Evolutionary conservation across 2,329 filamentous ascomycete genomes (phyloP).

Genomic region (Allantophomopsis lycopodina): DNA sequence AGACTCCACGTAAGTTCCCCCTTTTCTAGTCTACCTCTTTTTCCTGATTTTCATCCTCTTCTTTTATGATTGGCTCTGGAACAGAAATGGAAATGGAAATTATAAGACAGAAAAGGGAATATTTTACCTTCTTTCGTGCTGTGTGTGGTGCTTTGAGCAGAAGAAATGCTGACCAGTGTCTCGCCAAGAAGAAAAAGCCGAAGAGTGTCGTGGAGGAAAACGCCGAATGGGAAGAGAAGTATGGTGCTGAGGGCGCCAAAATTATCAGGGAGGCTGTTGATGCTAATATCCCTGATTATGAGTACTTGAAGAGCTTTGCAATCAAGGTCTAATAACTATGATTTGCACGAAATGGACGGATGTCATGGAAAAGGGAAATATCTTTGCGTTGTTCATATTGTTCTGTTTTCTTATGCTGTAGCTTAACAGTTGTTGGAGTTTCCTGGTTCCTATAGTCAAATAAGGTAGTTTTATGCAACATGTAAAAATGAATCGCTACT

Average conservation of each 20-base stretch:
- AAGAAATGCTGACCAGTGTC: conserved; percentile 4
- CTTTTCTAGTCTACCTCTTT: not conserved
- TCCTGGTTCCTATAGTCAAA: no score
- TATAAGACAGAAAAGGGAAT: no score
- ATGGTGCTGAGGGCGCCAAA: conserved; percentile 55
- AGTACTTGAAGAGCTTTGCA: conserved; percentile 70
- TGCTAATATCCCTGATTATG: conserved; percentile 60
- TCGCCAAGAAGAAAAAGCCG: conserved; percentile 35
- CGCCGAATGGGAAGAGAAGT: conserved; percentile 61
- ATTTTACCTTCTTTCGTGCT: not conserved
- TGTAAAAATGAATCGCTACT: no score
- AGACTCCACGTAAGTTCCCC: conserved; percentile 41
- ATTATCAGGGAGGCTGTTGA: conserved; percentile 59
- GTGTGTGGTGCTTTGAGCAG: conserved; percentile 5
- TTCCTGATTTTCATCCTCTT: not conserved
- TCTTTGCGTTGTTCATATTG: no score
- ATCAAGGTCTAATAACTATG: conserved; percentile 34
- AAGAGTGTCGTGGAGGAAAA: conserved; percentile 54
- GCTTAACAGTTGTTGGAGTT: no score
- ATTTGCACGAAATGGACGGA: no score
- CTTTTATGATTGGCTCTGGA: no score
- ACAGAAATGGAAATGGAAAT: no score
- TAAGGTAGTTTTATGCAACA: no score
- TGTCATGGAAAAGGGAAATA: no score
- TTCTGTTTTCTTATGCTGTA: no score